Base-by-base conservation (phyloP, 257 asterid species). In the Solanum stenotomum region DNA sequence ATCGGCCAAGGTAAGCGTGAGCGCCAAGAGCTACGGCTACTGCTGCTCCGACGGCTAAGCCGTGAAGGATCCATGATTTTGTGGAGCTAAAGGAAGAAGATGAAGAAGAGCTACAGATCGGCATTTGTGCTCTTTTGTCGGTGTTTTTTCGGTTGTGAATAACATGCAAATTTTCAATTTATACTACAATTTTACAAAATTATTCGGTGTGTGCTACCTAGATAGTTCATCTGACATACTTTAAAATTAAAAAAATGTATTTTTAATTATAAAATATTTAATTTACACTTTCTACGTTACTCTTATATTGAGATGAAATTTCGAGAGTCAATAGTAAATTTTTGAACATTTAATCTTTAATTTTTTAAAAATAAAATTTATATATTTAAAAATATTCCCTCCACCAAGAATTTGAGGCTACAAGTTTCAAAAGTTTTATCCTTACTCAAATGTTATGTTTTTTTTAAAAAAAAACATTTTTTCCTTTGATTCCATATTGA, bases 1-100 rank as follows among this genome's bases (percentile, higher is more conserved):
- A 92, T 86, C 96, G 93, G 85, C 95, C 91, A 14, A 91, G 40
- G 90, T 91, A 96, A 33, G 92, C 93, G 20, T 89, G 95, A 35
- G 94, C 93, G 25, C 98, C 98, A 10, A 94, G 49, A 70, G 97
- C 98, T 86, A 89, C 92, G 8, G 94, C 95, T 6, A 92, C 90
- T 3, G 93, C 95, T 20, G 94, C 93, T 82, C 94, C 96, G 23
- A 85, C 90, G 1, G 93, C 96, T 2, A 93, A 76, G 87, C 94
- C 89, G 89, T 94, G 97, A 79, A 90, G 25, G 33, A 95, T 85
- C 98, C 96, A 93, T 20, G 90, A 9, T 68, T 91, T 96, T 63
- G 91, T 56, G 10, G 93, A 91, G 91, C 87, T 89, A 10, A 92
- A 92, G 34, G 91, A 91, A 1, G 89, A 87, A 1, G 91, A 85